phyloP scores from a whole-genome alignment of 164 flowering plant genomes.

The Macadamia tetraphylla region DNA sequence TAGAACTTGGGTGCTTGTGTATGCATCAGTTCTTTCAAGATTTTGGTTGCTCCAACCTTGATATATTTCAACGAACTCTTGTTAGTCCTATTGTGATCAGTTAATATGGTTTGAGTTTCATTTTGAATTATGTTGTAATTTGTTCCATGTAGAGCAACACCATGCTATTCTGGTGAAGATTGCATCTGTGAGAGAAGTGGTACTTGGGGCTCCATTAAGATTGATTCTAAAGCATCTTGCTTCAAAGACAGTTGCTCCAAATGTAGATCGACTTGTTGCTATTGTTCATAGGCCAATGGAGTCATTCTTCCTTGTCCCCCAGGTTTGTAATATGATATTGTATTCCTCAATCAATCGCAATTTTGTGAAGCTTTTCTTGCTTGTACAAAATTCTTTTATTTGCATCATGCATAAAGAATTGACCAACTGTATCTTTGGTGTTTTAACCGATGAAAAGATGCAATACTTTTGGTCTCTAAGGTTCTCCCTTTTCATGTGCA shows the following conservation, averaged over 20 bases:
- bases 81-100: no score
- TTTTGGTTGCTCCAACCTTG: background rate
- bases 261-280: constrained; percentile 58
- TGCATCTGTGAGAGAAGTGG: constrained; percentile 94
- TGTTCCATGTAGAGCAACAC: constrained; percentile 38
- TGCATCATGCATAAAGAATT: background rate
- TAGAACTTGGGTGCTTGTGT: no score
- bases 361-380: background rate
- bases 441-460: background rate
- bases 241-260: constrained; percentile 58
- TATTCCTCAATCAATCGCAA: background rate
- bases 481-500: background rate
- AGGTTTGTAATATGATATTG: constrained; percentile 35
- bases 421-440: background rate
- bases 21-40: background rate
- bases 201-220: constrained; percentile 87
- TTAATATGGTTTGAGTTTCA: background rate
- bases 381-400: background rate
- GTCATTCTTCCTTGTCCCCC: constrained; percentile 81
- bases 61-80: background rate
- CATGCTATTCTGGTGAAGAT: constrained; percentile 67
- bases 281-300: constrained; percentile 91
- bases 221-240: constrained; percentile 60
- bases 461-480: background rate
- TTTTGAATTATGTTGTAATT: background rate